These are phyloP conservation scores for Pyrenophora teres DNA, from an alignment of 2,329 filamentous ascomycete genomes.

Conservation along the genomic window DNA sequence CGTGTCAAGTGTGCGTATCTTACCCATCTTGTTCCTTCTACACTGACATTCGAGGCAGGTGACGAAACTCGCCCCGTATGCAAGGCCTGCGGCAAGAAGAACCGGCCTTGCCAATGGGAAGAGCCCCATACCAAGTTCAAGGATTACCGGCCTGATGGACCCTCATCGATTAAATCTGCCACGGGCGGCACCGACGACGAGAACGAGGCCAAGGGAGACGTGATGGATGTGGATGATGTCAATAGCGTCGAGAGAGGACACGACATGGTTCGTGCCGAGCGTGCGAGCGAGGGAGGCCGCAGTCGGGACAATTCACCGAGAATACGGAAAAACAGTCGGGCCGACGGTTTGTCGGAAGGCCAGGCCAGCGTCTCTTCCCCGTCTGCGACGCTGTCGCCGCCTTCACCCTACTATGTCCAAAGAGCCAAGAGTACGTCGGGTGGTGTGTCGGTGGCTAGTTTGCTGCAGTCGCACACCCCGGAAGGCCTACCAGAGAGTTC, in stretches of 20 bases:
- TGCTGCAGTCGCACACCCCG: constrained; percentile 13
- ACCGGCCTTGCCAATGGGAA: constrained; percentile 39
- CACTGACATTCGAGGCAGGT: constrained; percentile 21
- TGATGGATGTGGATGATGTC: constrained; percentile 22
- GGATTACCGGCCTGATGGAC: constrained; percentile 29
- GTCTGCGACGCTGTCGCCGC: constrained; percentile 20
- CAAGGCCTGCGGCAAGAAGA: constrained; percentile 41
- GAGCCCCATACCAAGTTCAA: constrained; percentile 34
- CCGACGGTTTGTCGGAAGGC: constrained; percentile 13
- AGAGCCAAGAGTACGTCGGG: constrained; percentile 5
- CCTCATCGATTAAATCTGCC: constrained; percentile 20
- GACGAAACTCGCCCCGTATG: constrained; percentile 37
- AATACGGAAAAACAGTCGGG: constrained; percentile 15
- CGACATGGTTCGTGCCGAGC: not conserved
- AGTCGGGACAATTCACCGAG: constrained; percentile 26
- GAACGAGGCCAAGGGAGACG: constrained; percentile 8
- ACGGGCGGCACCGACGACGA: constrained; percentile 15
- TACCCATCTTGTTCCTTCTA: not conserved
- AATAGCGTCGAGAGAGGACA: constrained; percentile 8
- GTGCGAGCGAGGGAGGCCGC: constrained; percentile 13
- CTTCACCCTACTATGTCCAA: constrained; percentile 13
- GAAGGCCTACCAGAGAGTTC: constrained; percentile 5
- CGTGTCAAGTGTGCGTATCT: constrained; percentile 37
- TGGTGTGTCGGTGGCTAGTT: constrained; percentile 17
- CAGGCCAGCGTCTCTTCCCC: constrained; percentile 17